These are phyloP conservation scores for Protomyces inouyei DNA, from an alignment of 1,139 yeast genomes.

Conservation along the genomic window DNA sequence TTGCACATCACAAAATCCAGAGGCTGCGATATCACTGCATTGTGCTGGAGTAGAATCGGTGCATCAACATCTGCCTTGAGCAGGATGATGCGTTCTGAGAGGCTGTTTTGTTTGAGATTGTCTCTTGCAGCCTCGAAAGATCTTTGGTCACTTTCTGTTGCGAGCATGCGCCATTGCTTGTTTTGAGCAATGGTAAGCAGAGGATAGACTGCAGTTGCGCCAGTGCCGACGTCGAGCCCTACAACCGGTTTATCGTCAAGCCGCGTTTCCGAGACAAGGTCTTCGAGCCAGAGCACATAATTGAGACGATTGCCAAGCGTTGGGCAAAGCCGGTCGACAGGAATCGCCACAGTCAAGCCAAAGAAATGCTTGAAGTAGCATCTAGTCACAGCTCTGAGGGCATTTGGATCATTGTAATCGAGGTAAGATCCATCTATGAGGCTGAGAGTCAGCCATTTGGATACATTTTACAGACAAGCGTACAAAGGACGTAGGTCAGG, in stretches of 20 bases:
- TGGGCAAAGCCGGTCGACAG: constrained; percentile 34
- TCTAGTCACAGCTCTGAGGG: constrained; percentile 32
- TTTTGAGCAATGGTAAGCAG: constrained; percentile 31
- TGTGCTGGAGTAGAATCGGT: constrained; percentile 7
- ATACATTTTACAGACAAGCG: neutral
- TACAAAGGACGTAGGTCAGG: neutral
- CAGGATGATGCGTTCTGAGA: constrained; percentile 30
- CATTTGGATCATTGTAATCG: constrained; percentile 32
- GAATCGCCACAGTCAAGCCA: constrained; percentile 28
- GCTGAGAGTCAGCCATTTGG: neutral
- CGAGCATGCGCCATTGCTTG: constrained; percentile 33
- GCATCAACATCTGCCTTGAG: neutral
- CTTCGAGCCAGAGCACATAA: constrained; percentile 34
- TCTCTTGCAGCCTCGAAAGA: constrained; percentile 30
- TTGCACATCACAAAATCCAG: constrained; percentile 40
- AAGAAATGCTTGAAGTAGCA: constrained; percentile 31
- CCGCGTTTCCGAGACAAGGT: constrained; percentile 29
- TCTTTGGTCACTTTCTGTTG: constrained; percentile 33
- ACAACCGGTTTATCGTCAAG: neutral
- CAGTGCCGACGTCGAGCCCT: constrained; percentile 35
- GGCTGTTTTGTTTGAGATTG: constrained; percentile 30
- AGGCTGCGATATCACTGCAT: neutral
- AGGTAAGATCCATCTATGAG: constrained; percentile 2
- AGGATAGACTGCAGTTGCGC: constrained; percentile 34
- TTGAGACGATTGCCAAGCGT: constrained; percentile 34